These are phyloP conservation scores for Musa troglodytarum DNA, from an alignment of 176 grass and related monocot genomes.

Conservation along the genomic window DNA sequence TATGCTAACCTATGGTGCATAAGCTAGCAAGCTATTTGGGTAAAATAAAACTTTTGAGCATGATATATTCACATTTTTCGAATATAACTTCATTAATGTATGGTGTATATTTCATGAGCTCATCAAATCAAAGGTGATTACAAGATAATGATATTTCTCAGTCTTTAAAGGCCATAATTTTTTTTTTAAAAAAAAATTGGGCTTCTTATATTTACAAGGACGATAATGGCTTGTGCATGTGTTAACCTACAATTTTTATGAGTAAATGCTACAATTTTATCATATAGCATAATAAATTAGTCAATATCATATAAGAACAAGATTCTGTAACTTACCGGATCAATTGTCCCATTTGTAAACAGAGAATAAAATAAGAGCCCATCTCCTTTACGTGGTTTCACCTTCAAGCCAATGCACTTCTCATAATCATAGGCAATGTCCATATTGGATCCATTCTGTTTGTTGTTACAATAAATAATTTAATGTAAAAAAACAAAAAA, in stretches of 20 bases:
- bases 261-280: neutral
- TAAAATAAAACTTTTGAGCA: too few species aligned
- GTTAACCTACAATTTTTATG: neutral
- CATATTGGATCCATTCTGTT: conserved; percentile 83
- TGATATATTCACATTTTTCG: too few species aligned
- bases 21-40: too few species aligned
- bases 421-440: conserved; percentile 90
- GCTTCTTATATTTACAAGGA: neutral
- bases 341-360: conserved; percentile 81
- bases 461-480: too few species aligned
- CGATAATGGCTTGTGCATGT: neutral
- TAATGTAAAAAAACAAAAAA: neutral
- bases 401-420: conserved; percentile 82
- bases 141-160: neutral
- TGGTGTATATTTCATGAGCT: neutral
- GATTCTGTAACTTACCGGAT: conserved; percentile 40
- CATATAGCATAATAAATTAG: neutral
- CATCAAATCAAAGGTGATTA: neutral
- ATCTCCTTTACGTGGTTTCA: conserved; percentile 86
- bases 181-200: neutral
- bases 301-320: neutral
- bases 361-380: conserved; percentile 97
- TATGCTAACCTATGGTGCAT: too few species aligned
- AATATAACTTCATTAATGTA: too few species aligned
- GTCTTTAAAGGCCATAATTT: neutral